Percentiles rank a stretch among this genome's conserved stretches.
phyloP scores from a whole-genome alignment of 2,329 filamentous ascomycete genomes.

The Herpotrichia juniperi region DNA sequence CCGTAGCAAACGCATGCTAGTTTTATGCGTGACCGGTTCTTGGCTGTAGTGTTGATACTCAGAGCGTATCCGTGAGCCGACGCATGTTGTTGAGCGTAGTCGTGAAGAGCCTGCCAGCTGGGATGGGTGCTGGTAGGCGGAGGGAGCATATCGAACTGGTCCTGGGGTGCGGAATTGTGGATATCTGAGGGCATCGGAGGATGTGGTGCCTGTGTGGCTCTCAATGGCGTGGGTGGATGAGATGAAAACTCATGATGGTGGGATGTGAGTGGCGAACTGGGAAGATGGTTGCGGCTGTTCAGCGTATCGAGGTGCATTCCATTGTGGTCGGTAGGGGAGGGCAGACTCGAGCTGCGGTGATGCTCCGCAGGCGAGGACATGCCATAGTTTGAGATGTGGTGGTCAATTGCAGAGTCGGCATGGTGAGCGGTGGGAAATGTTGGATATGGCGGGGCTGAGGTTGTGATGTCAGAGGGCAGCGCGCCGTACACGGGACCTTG shows the following conservation, averaged over 20 bases:
- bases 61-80: slow-evolving; percentile 41
- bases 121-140: slow-evolving; percentile 30
- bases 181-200: slow-evolving; percentile 16
- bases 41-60: slow-evolving; percentile 44
- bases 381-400: slow-evolving; percentile 21
- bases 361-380: slow-evolving; percentile 10
- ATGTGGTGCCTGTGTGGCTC: neutral
- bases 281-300: slow-evolving; percentile 2
- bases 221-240: slow-evolving; percentile 6
- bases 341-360: slow-evolving; percentile 5
- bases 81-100: slow-evolving; percentile 41
- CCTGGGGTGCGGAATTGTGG: slow-evolving; percentile 17
- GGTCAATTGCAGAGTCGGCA: slow-evolving; percentile 18
- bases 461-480: slow-evolving; percentile 10
- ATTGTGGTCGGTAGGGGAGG: slow-evolving; percentile 16
- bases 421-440: slow-evolving; percentile 24
- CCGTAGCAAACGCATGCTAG: slow-evolving; percentile 45
- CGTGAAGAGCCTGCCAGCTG: slow-evolving; percentile 37
- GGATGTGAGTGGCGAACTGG: slow-evolving; percentile 2
- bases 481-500: slow-evolving; percentile 13
- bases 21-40: slow-evolving; percentile 43
- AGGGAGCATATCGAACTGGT: slow-evolving; percentile 38
- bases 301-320: slow-evolving; percentile 13
- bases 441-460: slow-evolving; percentile 19
- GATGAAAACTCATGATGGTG: slow-evolving; percentile 2